A percentile compares a stretch with the other conserved stretches of the same genome.
phyloP scores from a whole-genome alignment of 495 filamentous ascomycete species.

The Hypoxylon lienhwacheense region DNA sequence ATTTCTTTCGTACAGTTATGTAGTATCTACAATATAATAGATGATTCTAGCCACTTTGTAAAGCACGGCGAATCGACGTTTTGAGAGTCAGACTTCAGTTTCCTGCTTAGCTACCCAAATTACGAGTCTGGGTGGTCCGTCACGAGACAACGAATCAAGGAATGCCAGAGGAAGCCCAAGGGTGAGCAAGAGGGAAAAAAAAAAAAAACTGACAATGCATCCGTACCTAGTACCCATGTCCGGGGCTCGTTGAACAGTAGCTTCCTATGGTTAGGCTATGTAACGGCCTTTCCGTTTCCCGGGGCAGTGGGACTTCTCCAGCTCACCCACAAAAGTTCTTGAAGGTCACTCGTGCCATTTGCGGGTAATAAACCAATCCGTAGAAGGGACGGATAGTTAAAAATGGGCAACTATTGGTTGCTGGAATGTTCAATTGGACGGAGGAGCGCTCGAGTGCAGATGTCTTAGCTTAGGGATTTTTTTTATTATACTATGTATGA shows the following conservation, averaged over 20 bases:
- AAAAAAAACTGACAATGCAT: neutral
- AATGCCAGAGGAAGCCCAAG: conserved; percentile 12
- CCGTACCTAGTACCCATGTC: conserved; percentile 5
- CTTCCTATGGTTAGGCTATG: too few relatives aligned
- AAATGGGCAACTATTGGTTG: conserved; percentile 21
- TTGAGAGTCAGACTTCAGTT: conserved; percentile 5
- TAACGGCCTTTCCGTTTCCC: too few relatives aligned
- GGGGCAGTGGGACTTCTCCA: conserved; percentile 26
- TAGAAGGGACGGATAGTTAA: conserved; percentile 3
- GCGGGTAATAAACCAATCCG: conserved; percentile 28
- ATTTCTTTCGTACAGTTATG: too few relatives aligned
- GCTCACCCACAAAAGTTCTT: conserved; percentile 27
- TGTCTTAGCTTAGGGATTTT: conserved; percentile 32
- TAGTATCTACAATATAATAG: too few relatives aligned
- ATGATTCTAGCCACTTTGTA: too few relatives aligned
- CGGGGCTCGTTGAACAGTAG: conserved; percentile 4
- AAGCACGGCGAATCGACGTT: conserved; percentile 24
- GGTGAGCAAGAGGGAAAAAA: conserved; percentile 3
- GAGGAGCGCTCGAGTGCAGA: conserved; percentile 13
- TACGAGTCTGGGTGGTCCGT: conserved; percentile 1
- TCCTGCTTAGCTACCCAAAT: neutral
- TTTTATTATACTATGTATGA: neutral
- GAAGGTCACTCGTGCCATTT: conserved; percentile 32
- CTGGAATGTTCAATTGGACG: conserved; percentile 21
- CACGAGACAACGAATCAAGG: conserved; percentile 30